Conservation (phyloP, 2,329 filamentous ascomycete species). For the Aureobasidium sp. region DNA sequence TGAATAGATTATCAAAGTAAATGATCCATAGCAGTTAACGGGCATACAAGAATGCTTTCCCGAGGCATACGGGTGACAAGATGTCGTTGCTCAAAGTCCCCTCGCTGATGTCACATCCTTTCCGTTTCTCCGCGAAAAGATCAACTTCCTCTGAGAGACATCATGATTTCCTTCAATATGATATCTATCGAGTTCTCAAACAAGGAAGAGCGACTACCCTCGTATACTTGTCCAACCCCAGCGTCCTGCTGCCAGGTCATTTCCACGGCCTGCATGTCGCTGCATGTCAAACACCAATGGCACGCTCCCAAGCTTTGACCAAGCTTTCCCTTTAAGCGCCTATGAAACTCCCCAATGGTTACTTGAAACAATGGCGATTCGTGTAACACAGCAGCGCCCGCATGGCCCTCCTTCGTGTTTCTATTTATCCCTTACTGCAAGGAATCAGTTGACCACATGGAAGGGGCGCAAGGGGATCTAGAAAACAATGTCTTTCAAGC, state of each 20-base stretch:
- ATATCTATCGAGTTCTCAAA: neutral
- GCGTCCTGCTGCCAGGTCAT: neutral
- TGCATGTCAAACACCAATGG: neutral
- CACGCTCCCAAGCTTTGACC: constrained; percentile 9
- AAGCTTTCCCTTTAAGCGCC: constrained; percentile 6
- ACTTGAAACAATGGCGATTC: neutral
- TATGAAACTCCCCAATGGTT: constrained; percentile 3
- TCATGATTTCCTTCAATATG: neutral
- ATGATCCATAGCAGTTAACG: no score
- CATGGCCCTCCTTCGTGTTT: neutral
- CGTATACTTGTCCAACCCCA: neutral
- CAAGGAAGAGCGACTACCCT: neutral
- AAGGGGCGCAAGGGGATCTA: neutral
- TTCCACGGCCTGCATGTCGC: neutral
- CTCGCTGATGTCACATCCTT: neutral
- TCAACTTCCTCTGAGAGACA: neutral
- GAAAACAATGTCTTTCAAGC: neutral
- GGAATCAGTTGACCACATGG: constrained; percentile 8
- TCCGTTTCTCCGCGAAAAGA: constrained; percentile 5
- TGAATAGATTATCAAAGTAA: neutral
- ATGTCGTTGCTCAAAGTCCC: neutral
- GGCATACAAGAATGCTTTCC: neutral
- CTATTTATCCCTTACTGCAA: neutral
- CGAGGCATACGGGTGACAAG: neutral
- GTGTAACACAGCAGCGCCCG: neutral